Percentiles rank a stretch among this genome's conserved stretches.
Conservation (phyloP, 495 filamentous ascomycete species). For the Trypethelium eluteriae region DNA sequence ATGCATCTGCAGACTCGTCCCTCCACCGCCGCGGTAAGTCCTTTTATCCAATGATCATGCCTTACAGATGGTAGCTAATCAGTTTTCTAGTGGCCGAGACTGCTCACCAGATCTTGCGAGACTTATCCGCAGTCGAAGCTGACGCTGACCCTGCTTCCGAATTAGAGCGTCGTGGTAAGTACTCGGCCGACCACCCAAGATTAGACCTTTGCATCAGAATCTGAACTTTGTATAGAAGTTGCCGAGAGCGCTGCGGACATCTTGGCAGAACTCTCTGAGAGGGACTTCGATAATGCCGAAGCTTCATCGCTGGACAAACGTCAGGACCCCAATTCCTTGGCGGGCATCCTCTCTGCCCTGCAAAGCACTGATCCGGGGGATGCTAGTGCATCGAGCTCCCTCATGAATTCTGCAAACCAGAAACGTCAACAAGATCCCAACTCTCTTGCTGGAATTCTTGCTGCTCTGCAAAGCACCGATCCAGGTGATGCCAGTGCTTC, state of each 20-base stretch:
- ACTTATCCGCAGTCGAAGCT: slow-evolving; percentile 6
- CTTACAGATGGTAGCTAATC: background rate
- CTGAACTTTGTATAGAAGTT: background rate
- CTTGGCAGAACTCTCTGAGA: background rate
- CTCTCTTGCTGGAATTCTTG: background rate
- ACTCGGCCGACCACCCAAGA: background rate
- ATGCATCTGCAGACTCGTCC: slow-evolving; percentile 1
- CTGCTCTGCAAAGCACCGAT: slow-evolving; percentile 1
- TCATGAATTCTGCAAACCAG: background rate
- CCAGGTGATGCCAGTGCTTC: slow-evolving; percentile 3
- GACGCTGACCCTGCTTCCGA: background rate
- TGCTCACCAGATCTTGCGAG: background rate
- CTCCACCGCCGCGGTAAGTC: background rate
- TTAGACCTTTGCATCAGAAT: background rate
- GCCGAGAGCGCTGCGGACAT: slow-evolving; percentile 7
- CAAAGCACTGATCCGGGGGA: background rate
- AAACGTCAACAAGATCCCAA: slow-evolving; percentile 1
- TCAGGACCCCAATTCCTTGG: slow-evolving; percentile 2
- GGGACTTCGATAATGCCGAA: background rate
- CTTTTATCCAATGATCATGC: background rate
- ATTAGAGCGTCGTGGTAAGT: background rate
- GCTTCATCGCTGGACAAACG: slow-evolving; percentile 4
- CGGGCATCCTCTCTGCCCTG: slow-evolving; percentile 1
- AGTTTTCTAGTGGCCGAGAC: background rate
- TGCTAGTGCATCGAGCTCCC: background rate